Percentiles rank a stretch among this genome's conserved stretches.
These are phyloP conservation scores for Steccherinum ochraceum DNA, from an alignment of 768 basidiomycete species.

Conservation along the genomic window DNA sequence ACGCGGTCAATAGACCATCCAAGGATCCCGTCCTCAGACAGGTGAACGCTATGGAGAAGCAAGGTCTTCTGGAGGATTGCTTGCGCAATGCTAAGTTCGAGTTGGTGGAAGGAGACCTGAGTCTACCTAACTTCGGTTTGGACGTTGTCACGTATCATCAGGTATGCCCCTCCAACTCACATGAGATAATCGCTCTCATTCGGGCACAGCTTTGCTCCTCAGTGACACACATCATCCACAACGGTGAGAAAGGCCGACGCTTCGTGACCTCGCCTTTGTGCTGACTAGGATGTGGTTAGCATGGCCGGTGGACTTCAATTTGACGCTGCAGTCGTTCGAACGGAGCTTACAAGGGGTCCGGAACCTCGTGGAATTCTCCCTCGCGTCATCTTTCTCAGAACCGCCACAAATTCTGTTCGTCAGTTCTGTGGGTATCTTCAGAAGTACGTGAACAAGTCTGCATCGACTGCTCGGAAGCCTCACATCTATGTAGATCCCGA, in stretches of 20 bases:
- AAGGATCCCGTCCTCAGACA: slow-evolving; percentile 16
- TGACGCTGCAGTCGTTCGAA: slow-evolving; percentile 11
- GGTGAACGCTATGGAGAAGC: slow-evolving; percentile 13
- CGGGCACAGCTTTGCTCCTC: slow-evolving; percentile 6
- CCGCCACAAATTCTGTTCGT: slow-evolving; percentile 14
- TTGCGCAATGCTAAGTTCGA: slow-evolving; percentile 20
- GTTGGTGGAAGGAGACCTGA: slow-evolving; percentile 18
- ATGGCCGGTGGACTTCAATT: slow-evolving; percentile 17
- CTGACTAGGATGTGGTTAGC: slow-evolving; percentile 6
- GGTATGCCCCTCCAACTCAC: too few species aligned
- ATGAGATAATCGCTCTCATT: background rate
- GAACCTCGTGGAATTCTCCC: slow-evolving; percentile 14
- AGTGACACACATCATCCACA: slow-evolving; percentile 21
- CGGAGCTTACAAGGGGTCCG: slow-evolving; percentile 7
- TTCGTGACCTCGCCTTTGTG: background rate
- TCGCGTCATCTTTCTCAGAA: slow-evolving; percentile 3
- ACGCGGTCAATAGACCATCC: slow-evolving; percentile 27
- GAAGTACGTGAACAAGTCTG: slow-evolving; percentile 8
- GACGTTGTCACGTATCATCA: background rate
- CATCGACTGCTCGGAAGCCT: background rate
- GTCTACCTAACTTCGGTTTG: background rate
- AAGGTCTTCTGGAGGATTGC: slow-evolving; percentile 17
- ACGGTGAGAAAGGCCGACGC: slow-evolving; percentile 8
- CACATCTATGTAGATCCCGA: background rate
- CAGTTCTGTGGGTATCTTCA: slow-evolving; percentile 15